Percentiles rank a stretch among this genome's conserved stretches.
phyloP scores from a whole-genome alignment of 306 rosid species.

The Trifolium subterraneum region DNA sequence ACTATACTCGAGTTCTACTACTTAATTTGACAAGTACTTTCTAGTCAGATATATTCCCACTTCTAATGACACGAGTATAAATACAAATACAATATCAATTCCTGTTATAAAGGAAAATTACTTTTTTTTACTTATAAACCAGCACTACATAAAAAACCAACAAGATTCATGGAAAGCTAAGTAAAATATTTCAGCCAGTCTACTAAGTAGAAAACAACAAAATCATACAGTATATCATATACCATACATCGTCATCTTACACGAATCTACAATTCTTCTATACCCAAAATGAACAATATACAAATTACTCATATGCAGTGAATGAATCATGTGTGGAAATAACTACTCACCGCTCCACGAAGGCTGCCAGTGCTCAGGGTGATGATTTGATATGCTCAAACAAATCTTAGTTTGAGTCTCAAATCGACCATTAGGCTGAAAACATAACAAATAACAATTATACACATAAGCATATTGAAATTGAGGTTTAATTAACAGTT shows the following conservation, averaged over 20 bases:
- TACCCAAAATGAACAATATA: neutral
- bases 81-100: too few relatives aligned
- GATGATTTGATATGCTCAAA: constrained; percentile 96
- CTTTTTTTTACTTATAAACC: neutral
- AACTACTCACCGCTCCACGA: constrained; percentile 86
- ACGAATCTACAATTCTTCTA: neutral
- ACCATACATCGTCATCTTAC: neutral
- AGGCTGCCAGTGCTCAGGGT: constrained; percentile 99
- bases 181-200: neutral
- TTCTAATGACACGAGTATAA: too few relatives aligned
- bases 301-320: neutral
- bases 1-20: neutral
- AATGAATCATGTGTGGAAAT: constrained; percentile 7
- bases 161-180: neutral
- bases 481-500: neutral
- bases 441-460: constrained; percentile 36
- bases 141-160: neutral
- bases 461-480: constrained; percentile 30
- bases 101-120: neutral
- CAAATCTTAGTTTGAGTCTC: constrained; percentile 97
- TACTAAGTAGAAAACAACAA: neutral
- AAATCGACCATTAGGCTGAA: constrained; percentile 94
- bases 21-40: neutral
- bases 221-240: neutral
- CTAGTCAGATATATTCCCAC: neutral